phyloP scores from a whole-genome alignment of 2,329 filamentous ascomycete genomes.

The Venturia pyrina region DNA sequence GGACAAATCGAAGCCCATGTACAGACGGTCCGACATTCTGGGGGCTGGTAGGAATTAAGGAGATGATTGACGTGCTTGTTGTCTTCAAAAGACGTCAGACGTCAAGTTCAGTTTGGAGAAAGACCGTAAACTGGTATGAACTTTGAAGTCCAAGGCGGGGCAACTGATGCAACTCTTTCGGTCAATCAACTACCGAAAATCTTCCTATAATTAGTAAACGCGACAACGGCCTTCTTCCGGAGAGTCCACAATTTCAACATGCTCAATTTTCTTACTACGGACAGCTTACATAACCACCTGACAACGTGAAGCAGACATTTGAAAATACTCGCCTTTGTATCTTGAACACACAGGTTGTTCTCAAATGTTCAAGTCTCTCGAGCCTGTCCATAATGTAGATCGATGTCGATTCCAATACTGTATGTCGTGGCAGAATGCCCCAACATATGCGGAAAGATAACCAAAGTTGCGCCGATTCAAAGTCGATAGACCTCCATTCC shows the following conservation, averaged over 20 bases:
- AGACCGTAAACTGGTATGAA: not conserved
- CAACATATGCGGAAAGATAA: not conserved
- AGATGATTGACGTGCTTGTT: not conserved
- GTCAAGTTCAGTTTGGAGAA: not conserved
- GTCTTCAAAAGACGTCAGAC: not conserved
- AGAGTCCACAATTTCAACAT: too few species aligned
- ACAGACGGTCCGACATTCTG: slow-evolving; percentile 42
- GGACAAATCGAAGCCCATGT: slow-evolving; percentile 89
- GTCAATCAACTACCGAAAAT: not conserved
- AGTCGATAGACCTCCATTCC: not conserved
- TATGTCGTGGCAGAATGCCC: too few species aligned
- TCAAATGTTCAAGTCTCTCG: too few species aligned
- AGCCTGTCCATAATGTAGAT: too few species aligned
- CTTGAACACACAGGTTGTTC: too few species aligned
- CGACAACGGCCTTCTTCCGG: not conserved
- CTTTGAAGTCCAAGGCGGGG: not conserved
- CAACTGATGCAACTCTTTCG: not conserved
- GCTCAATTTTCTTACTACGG: too few species aligned
- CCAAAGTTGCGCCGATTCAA: not conserved
- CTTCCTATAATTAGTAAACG: not conserved
- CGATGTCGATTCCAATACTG: not conserved
- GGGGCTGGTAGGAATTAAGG: not conserved
- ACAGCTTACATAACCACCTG: too few species aligned
- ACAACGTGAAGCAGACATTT: too few species aligned
- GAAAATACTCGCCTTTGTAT: too few species aligned